phyloP scores from a whole-genome alignment of 1,284 basidiomycete species.

The Leucoagaricus sp. region DNA sequence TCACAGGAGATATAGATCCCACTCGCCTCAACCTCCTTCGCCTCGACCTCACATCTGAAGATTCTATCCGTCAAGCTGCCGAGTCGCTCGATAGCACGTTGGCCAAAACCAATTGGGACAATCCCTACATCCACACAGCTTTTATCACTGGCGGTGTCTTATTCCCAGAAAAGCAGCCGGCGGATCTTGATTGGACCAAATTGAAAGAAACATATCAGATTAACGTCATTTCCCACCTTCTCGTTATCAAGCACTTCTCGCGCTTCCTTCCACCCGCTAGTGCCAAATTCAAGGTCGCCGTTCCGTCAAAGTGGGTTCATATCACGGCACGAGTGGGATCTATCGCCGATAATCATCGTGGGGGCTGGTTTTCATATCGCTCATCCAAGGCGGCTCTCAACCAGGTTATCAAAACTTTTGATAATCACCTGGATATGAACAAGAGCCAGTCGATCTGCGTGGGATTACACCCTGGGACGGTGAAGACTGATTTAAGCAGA shows the following conservation, averaged over 20 bases:
- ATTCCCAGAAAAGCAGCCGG: constrained; percentile 56
- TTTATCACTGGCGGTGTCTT: constrained; percentile 61
- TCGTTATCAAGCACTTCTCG: constrained; percentile 64
- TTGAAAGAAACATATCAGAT: constrained; percentile 53
- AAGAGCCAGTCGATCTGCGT: constrained; percentile 56
- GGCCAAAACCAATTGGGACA: constrained; percentile 18
- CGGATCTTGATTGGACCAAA: constrained; percentile 47
- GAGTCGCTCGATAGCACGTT: constrained; percentile 29
- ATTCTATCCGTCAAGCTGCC: constrained; percentile 51
- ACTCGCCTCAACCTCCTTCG: constrained; percentile 47
- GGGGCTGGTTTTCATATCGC: constrained; percentile 77
- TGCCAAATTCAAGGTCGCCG: constrained; percentile 20
- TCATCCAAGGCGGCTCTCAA: constrained; percentile 78
- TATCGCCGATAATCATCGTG: constrained; percentile 60
- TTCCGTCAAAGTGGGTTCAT: constrained; percentile 60
- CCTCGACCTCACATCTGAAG: constrained; percentile 53
- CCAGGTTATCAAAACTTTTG: constrained; percentile 70
- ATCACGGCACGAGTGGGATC: constrained; percentile 65
- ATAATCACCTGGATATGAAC: constrained; percentile 60
- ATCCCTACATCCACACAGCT: constrained; percentile 51
- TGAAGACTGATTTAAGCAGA: constrained; percentile 61
- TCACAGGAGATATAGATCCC: constrained; percentile 42
- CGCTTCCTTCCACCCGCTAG: constrained; percentile 47
- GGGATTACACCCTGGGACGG: constrained; percentile 62
- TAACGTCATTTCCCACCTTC: constrained; percentile 62